Evolutionary conservation across 805 yeast genomes (phyloP), one percentile per base, ranked within the genome.

Genomic region (Scheffersomyces coipomensis): DNA sequence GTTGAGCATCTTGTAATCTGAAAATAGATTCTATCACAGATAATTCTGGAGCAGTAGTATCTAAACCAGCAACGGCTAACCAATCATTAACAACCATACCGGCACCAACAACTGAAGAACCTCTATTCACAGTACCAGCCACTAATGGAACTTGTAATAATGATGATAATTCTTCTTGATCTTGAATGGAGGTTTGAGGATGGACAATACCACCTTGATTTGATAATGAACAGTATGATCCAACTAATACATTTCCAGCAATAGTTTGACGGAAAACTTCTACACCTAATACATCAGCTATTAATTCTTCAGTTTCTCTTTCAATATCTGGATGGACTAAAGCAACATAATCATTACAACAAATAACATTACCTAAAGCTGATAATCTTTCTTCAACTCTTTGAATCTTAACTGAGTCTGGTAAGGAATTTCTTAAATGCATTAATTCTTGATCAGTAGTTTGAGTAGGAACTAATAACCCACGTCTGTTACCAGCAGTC

Each of bases 11-110:
- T 64, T 88, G 95, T 53, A 88, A 75, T 70, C 88, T 84, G 81
- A 91, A 95, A 53, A 93, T 95, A 62, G 95, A 85, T 73, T 95
- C 99, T 51, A 93, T 79, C 44, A 93, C 99, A 53, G 96, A 88
- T 58, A 93, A 75, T 69, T 93, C 99, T 35, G 99, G 97, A 34
- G 99, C 98, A 49, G 99, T 90, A 42, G 99, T 93, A 69, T 93
- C 98, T 53, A 88, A 76, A 49, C 99, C 99, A 34, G 96, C 76
- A 31, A 95, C 98, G 22, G 98, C 95, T 51, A 91, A 73, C 95
- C 97, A 93, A 71, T 93, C 99, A 62, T 93, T 93, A 38, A 90
- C 99, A 39, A 93, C 98, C 82, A 93, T 82, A 53, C 99, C 99
- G 34, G 97, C 98, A 57, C 99, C 99, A 45, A 93, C 96, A 35